phyloP scores from a whole-genome alignment of 2,329 filamentous ascomycete species.

The Ophiostoma tasmaniense region DNA sequence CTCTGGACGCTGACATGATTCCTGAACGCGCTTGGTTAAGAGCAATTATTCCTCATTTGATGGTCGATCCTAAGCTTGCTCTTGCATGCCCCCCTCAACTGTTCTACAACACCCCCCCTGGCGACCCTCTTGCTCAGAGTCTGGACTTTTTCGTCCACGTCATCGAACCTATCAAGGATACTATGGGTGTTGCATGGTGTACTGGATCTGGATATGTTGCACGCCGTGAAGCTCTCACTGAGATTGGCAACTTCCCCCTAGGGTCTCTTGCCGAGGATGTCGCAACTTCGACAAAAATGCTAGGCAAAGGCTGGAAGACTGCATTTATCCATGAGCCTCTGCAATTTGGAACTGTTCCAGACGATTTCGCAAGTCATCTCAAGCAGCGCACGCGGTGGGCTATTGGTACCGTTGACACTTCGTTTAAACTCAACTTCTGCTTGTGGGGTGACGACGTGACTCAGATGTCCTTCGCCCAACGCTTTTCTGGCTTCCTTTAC shows the following conservation, averaged over 20 bases:
- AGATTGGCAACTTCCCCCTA: slow-evolving; percentile 54
- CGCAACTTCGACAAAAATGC: slow-evolving; percentile 48
- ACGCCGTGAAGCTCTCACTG: slow-evolving; percentile 48
- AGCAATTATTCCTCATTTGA: slow-evolving; percentile 48
- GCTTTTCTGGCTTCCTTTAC: slow-evolving; percentile 51
- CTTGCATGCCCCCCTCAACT: slow-evolving; percentile 52
- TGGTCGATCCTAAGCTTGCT: slow-evolving; percentile 47
- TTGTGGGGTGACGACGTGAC: slow-evolving; percentile 45
- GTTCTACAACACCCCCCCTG: slow-evolving; percentile 53
- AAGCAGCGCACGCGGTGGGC: slow-evolving; percentile 52
- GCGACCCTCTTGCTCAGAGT: slow-evolving; percentile 50
- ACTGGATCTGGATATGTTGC: slow-evolving; percentile 55
- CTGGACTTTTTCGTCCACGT: slow-evolving; percentile 51
- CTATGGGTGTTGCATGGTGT: slow-evolving; percentile 50
- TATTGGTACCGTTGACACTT: slow-evolving; percentile 49
- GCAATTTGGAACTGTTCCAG: slow-evolving; percentile 52
- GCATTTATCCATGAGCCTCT: slow-evolving; percentile 51
- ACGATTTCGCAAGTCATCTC: slow-evolving; percentile 46
- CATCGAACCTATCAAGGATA: slow-evolving; percentile 42
- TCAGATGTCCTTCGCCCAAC: slow-evolving; percentile 47
- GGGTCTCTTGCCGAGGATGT: slow-evolving; percentile 54
- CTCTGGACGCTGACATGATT: slow-evolving; percentile 52
- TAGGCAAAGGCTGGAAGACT: slow-evolving; percentile 54
- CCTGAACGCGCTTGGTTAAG: slow-evolving; percentile 53
- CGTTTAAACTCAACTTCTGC: slow-evolving; percentile 52